Conservation (phyloP, 108 stramenopile species). For the Skeletonema grethae region DNA sequence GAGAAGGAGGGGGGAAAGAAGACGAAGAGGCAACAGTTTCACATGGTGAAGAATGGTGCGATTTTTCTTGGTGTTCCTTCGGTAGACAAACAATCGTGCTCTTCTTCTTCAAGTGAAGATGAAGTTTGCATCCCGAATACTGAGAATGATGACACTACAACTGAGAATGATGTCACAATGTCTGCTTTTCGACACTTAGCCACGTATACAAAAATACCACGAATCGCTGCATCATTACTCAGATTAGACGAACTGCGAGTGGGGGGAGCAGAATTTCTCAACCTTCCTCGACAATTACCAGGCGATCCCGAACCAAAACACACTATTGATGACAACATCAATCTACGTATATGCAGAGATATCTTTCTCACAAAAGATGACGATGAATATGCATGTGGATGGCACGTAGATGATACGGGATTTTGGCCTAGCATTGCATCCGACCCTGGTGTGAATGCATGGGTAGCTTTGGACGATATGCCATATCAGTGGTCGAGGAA, state of each 20-base stretch:
- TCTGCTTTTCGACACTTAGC: constrained; percentile 47
- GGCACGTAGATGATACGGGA: constrained; percentile 84
- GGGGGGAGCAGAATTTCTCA: constrained; percentile 29
- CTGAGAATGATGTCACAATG: constrained; percentile 5
- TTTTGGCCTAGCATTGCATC: constrained; percentile 70
- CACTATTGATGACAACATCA: constrained; percentile 26
- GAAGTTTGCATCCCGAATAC: constrained; percentile 4
- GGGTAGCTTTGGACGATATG: constrained; percentile 84
- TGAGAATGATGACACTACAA: constrained; percentile 43
- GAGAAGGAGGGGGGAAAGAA: neutral
- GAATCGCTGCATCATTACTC: constrained; percentile 42
- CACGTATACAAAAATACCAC: constrained; percentile 46
- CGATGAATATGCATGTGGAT: constrained; percentile 78
- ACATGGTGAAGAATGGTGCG: constrained; percentile 58
- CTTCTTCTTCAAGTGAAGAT: constrained; percentile 3
- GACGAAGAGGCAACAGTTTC: constrained; percentile 61
- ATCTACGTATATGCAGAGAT: constrained; percentile 36
- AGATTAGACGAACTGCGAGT: constrained; percentile 42
- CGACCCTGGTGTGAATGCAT: constrained; percentile 73
- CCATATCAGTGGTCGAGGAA: constrained; percentile 36
- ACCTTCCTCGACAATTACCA: constrained; percentile 16
- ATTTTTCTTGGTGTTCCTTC: constrained; percentile 55
- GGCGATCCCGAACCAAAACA: neutral
- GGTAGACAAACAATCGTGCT: neutral
- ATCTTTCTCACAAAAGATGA: constrained; percentile 73